Conservation (phyloP, 139 green algal species). For the Chlorella sp. region DNA sequence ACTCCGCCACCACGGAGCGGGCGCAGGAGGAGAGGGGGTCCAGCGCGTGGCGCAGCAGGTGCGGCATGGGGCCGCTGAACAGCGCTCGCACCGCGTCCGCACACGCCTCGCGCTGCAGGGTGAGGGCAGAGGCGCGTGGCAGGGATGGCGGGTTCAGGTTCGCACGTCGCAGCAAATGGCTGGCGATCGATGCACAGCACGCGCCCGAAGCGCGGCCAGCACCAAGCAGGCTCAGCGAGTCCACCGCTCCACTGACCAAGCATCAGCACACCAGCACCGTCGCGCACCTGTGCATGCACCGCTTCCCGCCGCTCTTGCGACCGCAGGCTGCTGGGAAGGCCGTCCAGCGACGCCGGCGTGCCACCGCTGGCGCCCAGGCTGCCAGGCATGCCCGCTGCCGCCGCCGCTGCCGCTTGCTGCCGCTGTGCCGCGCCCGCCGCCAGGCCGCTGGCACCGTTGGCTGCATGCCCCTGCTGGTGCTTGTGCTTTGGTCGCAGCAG, state of each 20-base stretch:
- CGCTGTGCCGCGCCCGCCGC: background rate
- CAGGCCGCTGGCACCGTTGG: background rate
- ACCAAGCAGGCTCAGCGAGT: background rate
- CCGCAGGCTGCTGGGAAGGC: constrained; percentile 5
- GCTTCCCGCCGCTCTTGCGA: background rate
- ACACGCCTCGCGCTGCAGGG: constrained; percentile 17
- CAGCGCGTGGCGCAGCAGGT: constrained; percentile 65
- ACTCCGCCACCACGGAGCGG: constrained; percentile 41
- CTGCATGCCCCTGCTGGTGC: constrained; percentile 7
- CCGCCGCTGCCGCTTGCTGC: background rate
- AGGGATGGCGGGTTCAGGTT: background rate
- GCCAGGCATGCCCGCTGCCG: background rate
- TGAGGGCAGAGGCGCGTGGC: too few species aligned
- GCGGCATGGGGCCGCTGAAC: constrained; percentile 57
- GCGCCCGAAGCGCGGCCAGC: background rate
- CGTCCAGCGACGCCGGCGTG: background rate
- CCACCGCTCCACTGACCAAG: background rate
- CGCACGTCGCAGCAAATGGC: background rate
- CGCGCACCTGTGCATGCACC: background rate
- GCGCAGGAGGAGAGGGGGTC: constrained; percentile 72
- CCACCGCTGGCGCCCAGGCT: background rate
- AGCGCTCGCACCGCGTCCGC: constrained; percentile 53
- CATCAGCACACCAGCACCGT: background rate
- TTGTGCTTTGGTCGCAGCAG: constrained; percentile 52
- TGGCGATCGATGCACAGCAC: background rate